These are phyloP conservation scores for Pythium aquatile DNA, from an alignment of 352 stramenopile species.

Conservation along the genomic window DNA sequence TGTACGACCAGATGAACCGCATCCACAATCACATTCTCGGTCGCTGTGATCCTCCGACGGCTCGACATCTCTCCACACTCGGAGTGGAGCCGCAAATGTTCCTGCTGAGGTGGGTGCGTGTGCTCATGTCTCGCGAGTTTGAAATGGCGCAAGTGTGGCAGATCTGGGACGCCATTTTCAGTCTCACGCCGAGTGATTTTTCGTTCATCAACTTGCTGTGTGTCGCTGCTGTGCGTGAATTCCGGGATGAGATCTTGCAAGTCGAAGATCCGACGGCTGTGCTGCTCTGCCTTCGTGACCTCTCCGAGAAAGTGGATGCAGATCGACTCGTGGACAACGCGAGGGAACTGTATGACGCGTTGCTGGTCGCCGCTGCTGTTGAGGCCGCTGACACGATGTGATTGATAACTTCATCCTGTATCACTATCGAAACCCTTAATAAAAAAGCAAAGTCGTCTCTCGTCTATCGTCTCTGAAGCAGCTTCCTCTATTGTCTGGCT, in stretches of 20 bases:
- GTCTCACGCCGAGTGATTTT: conserved; percentile 64
- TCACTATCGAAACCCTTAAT: background rate
- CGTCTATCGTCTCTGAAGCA: background rate
- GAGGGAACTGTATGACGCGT: conserved; percentile 60
- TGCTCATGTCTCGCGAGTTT: conserved; percentile 78
- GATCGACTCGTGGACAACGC: conserved; percentile 57
- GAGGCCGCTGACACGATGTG: conserved; percentile 34
- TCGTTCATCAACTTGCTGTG: conserved; percentile 78
- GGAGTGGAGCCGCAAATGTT: conserved; percentile 74
- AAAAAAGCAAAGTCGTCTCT: background rate
- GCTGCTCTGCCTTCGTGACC: conserved; percentile 54
- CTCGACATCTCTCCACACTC: conserved; percentile 43
- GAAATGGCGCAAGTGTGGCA: conserved; percentile 73
- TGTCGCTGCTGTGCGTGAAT: conserved; percentile 67
- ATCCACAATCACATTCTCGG: conserved; percentile 68
- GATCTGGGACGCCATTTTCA: conserved; percentile 79
- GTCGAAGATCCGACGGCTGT: conserved; percentile 60
- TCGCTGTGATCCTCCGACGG: conserved; percentile 60
- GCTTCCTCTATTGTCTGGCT: conserved; percentile 33
- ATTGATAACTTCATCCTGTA: conserved; percentile 1
- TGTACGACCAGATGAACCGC: conserved; percentile 74
- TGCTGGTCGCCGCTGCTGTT: conserved; percentile 59
- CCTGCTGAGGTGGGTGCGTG: conserved; percentile 67
- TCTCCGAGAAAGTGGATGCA: conserved; percentile 47
- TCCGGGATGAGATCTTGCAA: conserved; percentile 57